Evolutionary conservation across 306 rosid species (phyloP), one percentile per base, ranked within the genome.

Genomic region (Gynostemma pentaphyllum): DNA sequence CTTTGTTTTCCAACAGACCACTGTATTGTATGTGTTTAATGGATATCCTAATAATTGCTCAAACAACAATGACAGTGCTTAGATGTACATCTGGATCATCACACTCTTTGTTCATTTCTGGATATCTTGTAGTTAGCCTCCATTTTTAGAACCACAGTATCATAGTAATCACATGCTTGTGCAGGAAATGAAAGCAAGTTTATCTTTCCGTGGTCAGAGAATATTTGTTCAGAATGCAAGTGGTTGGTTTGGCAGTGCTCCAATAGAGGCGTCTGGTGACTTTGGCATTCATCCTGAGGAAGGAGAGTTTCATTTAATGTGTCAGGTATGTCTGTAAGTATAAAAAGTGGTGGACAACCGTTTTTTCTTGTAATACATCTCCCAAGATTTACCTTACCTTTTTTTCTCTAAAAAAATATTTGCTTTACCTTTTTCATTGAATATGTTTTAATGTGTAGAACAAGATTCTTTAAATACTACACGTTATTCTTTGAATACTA

Each of bases 261-360:
- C 98, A 71, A 54, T 92, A 40, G 98, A 92, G 81, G 94, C 88
- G 50, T 88, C 98, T 54, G 98, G 98, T 67, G 96, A 92, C 76
- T 92, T 86, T 71, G 98, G 98, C 62, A 88, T 92, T 74, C 72
- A 92, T 76, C 98, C 98, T 0, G 98, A 85, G 57, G 90, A 92
- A 73, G 98, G 98, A 69, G 95, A 92, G 74, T 86, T 85, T 75
- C 89, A 88, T 84, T 81, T 92, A 48, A 84, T 86, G 95, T 92
- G 92, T 74, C 95, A 88, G 98, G 98, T 91, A 50, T 39, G 66
- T 22, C 67, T 45, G 23, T 68, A 21, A 21, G 41, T 36, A 21
- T 44, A 30, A 21, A 26, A 23, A 60, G 16, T n/a, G 27, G 45
- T 36, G 19, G n/a, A n/a, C 44, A 36, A 36, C 18, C 36, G 28